Evolutionary conservation across 2,329 filamentous ascomycete species (phyloP).

Genomic region (Raffaelea ambrosiae): DNA sequence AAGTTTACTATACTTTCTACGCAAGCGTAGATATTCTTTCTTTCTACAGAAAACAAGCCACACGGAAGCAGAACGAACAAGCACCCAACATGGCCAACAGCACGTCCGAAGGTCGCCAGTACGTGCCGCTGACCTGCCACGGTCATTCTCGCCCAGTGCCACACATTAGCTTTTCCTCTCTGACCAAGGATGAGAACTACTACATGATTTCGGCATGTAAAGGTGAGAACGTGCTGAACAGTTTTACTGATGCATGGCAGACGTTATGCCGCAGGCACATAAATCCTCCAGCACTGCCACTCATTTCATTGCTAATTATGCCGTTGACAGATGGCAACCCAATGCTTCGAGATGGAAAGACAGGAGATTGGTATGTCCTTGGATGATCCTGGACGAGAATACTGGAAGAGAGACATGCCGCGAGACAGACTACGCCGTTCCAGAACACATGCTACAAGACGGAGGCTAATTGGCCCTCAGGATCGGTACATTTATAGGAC

Average conservation of each 20-base stretch:
- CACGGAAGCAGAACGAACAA: too few relatives aligned
- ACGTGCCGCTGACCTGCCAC: constrained; percentile 87
- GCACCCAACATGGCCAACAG: constrained; percentile 19
- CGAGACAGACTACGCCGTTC: too few relatives aligned
- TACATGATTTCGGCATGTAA: constrained; percentile 93
- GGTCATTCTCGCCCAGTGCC: constrained; percentile 89
- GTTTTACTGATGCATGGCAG: too few relatives aligned
- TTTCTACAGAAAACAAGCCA: too few relatives aligned
- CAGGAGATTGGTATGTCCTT: constrained; percentile 70
- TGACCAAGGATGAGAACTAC: constrained; percentile 75
- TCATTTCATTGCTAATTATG: too few relatives aligned
- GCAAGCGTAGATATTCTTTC: neutral
- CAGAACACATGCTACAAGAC: neutral
- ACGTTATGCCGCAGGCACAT: too few relatives aligned
- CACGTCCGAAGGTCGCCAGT: constrained; percentile 36
- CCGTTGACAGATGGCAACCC: constrained; percentile 73
- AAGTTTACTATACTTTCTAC: neutral
- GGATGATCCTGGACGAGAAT: neutral
- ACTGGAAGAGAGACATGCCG: too few relatives aligned
- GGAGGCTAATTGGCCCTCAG: constrained; percentile 54
- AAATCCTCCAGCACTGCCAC: too few relatives aligned
- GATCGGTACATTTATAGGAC: constrained; percentile 96
- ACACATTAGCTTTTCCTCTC: constrained; percentile 80
- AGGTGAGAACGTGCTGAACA: constrained; percentile 41
- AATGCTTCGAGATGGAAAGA: constrained; percentile 94